Conservation (phyloP, 306 rosid genomes). For the Gillenia trifoliata region DNA sequence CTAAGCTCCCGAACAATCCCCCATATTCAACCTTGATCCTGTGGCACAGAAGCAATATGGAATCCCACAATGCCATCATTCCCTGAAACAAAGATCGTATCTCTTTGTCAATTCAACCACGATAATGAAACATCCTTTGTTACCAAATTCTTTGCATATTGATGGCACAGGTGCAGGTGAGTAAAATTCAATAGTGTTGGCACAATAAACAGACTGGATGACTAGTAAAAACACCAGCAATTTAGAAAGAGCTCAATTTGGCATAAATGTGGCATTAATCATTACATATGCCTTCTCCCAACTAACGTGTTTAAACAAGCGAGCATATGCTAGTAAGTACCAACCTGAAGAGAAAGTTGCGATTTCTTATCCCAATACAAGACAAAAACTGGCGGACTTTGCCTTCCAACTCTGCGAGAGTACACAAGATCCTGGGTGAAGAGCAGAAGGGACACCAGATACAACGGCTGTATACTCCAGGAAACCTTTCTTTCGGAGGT, state of each 20-base stretch:
- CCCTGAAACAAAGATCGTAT: slow-evolving; percentile 55
- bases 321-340: slow-evolving; percentile 10
- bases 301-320: too few species aligned
- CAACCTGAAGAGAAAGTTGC: slow-evolving; percentile 90
- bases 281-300: too few species aligned
- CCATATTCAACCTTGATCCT: slow-evolving; percentile 60
- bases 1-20: slow-evolving; percentile 82
- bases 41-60: slow-evolving; percentile 77
- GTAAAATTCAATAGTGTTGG: neutral
- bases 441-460: too few species aligned
- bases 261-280: too few species aligned
- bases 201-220: too few species aligned
- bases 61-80: slow-evolving; percentile 84
- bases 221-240: too few species aligned
- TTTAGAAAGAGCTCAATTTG: too few species aligned
- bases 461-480: too few species aligned
- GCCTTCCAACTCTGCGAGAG: slow-evolving; percentile 69
- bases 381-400: slow-evolving; percentile 80
- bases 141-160: neutral
- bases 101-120: slow-evolving; percentile 5
- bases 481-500: too few species aligned
- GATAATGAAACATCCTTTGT: neutral
- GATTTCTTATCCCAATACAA: slow-evolving; percentile 91
- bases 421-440: too few species aligned
- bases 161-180: neutral